A percentile compares a stretch with the other conserved stretches of the same genome.
phyloP scores from a whole-genome alignment of 495 filamentous ascomycete genomes.

The Lindgomyces ingoldianus region DNA sequence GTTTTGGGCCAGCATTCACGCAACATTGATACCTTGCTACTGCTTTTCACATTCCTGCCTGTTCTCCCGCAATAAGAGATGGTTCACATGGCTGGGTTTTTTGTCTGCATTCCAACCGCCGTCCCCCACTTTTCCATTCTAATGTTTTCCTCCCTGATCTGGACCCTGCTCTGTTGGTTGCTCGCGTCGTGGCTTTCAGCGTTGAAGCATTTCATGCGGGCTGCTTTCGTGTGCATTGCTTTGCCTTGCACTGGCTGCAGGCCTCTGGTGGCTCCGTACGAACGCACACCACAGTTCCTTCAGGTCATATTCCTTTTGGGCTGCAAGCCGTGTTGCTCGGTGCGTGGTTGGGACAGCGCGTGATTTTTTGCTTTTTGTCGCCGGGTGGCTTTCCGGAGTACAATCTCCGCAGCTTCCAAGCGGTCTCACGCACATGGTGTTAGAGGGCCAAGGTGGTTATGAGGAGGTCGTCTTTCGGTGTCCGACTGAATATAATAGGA shows the following conservation, averaged over 20 bases:
- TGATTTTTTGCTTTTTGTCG: not conserved
- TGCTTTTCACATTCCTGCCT: conserved; percentile 3
- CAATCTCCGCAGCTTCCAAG: not conserved
- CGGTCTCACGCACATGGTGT: too few relatives aligned
- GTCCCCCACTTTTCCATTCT: not conserved
- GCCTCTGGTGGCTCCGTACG: conserved; percentile 1
- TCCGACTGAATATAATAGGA: too few relatives aligned
- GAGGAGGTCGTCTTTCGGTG: too few relatives aligned
- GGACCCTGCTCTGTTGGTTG: not conserved
- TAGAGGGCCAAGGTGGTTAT: too few relatives aligned
- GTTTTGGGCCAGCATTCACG: conserved; percentile 24
- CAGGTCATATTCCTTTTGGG: not conserved
- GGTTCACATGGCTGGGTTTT: not conserved
- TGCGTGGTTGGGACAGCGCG: not conserved
- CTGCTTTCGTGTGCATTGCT: conserved; percentile 1
- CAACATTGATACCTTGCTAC: conserved; percentile 33
- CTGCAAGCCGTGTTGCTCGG: not conserved
- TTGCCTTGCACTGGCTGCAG: not conserved
- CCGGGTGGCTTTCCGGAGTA: not conserved
- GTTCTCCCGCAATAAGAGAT: conserved; percentile 9
- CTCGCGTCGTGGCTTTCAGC: conserved; percentile 1
- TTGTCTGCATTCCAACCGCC: not conserved
- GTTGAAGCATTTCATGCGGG: conserved; percentile 14
- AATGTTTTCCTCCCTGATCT: not conserved
- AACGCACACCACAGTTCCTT: not conserved